Evolutionary conservation across 2,329 filamentous ascomycete species (phyloP).

Genomic region (Paecilomyces niveus): DNA sequence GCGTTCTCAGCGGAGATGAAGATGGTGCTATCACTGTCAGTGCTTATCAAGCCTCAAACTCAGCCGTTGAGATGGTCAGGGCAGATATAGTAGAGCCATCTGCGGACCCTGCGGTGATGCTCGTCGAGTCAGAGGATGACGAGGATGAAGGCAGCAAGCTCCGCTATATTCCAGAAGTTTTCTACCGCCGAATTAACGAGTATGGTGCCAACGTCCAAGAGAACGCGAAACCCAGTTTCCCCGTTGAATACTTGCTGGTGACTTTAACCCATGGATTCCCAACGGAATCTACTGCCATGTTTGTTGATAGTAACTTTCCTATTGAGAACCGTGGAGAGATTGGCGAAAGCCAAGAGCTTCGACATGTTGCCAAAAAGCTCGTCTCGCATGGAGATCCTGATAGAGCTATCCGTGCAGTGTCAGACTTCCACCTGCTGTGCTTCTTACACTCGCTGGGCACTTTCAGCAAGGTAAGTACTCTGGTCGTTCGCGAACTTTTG

Average conservation of each 20-base stretch:
- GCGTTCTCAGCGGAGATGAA: slow-evolving; percentile 88
- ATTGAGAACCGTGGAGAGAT: slow-evolving; percentile 87
- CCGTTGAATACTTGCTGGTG: slow-evolving; percentile 91
- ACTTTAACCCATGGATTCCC: slow-evolving; percentile 97
- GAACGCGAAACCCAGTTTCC: slow-evolving; percentile 93
- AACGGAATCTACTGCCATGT: slow-evolving; percentile 67
- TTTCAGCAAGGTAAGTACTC: slow-evolving; percentile 66
- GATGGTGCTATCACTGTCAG: slow-evolving; percentile 81
- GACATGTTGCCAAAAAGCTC: slow-evolving; percentile 61
- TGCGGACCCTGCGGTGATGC: slow-evolving; percentile 85
- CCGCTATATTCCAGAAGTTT: slow-evolving; percentile 94
- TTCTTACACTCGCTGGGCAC: slow-evolving; percentile 76
- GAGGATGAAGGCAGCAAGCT: slow-evolving; percentile 61
- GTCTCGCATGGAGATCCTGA: slow-evolving; percentile 57
- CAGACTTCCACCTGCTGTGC: slow-evolving; percentile 90
- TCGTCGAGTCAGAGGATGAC: slow-evolving; percentile 87
- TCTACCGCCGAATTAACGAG: slow-evolving; percentile 92
- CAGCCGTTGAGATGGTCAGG: slow-evolving; percentile 92
- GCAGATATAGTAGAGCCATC: slow-evolving; percentile 94
- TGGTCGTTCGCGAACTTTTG: neutral
- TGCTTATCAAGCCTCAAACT: slow-evolving; percentile 90
- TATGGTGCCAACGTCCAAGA: slow-evolving; percentile 95
- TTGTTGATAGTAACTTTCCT: slow-evolving; percentile 66
- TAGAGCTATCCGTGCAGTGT: slow-evolving; percentile 61
- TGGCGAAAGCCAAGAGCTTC: slow-evolving; percentile 76